Conservation (phyloP, 495 filamentous ascomycete genomes). For the Xylaria telfairii region DNA sequence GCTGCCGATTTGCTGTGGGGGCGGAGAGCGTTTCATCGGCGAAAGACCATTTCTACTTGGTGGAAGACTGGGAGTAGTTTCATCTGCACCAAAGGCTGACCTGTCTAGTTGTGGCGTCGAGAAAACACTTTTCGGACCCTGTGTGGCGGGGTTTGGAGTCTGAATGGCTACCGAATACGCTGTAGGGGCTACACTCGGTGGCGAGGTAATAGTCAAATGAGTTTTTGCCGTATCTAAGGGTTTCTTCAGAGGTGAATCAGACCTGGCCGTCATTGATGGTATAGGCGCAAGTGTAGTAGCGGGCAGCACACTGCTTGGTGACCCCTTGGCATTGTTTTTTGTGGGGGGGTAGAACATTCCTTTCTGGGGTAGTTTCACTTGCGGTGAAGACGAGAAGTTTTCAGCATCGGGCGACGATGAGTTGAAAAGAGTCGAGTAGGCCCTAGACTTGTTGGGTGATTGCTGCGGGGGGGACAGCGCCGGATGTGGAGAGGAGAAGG, state of each 20-base stretch:
- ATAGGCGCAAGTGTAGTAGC: constrained; percentile 29
- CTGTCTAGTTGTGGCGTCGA: constrained; percentile 39
- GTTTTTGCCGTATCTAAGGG: constrained; percentile 33
- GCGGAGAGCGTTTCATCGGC: constrained; percentile 73
- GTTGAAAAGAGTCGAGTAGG: constrained; percentile 48
- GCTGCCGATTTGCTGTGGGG: constrained; percentile 39
- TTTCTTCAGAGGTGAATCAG: constrained; percentile 36
- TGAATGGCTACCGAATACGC: constrained; percentile 27
- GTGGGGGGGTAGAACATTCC: constrained; percentile 36
- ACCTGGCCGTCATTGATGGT: constrained; percentile 28
- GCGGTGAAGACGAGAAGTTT: constrained; percentile 19
- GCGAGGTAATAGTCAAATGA: constrained; percentile 30
- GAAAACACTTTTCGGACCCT: constrained; percentile 25
- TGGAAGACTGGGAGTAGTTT: constrained; percentile 52
- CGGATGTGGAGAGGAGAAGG: constrained; percentile 53
- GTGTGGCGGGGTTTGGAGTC: constrained; percentile 28
- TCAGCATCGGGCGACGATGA: constrained; percentile 34
- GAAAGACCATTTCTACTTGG: constrained; percentile 70
- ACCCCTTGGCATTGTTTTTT: constrained; percentile 34
- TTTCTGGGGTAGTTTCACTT: constrained; percentile 35
- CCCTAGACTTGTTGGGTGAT: constrained; percentile 47
- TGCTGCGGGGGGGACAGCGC: constrained; percentile 48
- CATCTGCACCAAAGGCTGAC: constrained; percentile 13
- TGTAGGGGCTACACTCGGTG: constrained; percentile 29
- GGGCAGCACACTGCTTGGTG: constrained; percentile 37